Evolutionary conservation across 2,329 filamentous ascomycete species (phyloP), one percentile per base, ranked within the genome.

Genomic region (Immersiporthe knoxdaviesiana): DNA sequence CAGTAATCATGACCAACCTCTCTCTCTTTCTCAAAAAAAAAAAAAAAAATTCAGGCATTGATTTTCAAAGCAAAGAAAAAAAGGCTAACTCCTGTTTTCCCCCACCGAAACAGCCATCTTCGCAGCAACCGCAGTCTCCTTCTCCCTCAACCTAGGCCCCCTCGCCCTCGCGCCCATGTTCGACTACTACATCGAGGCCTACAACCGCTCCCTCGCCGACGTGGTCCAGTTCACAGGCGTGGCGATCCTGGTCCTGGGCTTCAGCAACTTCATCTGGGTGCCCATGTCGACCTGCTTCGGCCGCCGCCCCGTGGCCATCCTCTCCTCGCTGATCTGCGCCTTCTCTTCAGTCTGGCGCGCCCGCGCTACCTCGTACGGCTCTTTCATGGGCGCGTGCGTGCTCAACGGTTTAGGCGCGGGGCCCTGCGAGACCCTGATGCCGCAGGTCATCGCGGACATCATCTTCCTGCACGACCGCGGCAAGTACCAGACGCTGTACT

Each of bases 381-480:
- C 84, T 63, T 91, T 90, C 75, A 89, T 91, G 87, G 89, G 87
- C 5, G 88, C 84, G 63, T 88, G 81, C 68, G 81, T 88, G 72
- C 79, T 91, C 8, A 90, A 90, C 74, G 88, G 88, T 0, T 82
- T 90, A 59, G 88, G 85, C 7, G 87, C 87, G 63, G 88, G 87
- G 0, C 87, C 88, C 7, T 84, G 85, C 2, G 88, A 91, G 79
- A 90, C 87, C 0, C 83, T 87, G 2, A 86, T 88, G 78, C 88
- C 88, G 0, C 83, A 85, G 39, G 84, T 91, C 65, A 90, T 90
- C 73, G 86, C 88, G 3, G 88, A 91, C 73, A 83, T 90, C 14
- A 87, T 88, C 75, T 91, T 91, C 77, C 79, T 91, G 12, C 87
- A 90, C 74, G 87, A 90, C 63, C 83, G 89, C 68, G 88, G 89